phyloP scores from a whole-genome alignment of 2,329 filamentous ascomycete species.

The Phaeosphaeriaceae sp. region DNA sequence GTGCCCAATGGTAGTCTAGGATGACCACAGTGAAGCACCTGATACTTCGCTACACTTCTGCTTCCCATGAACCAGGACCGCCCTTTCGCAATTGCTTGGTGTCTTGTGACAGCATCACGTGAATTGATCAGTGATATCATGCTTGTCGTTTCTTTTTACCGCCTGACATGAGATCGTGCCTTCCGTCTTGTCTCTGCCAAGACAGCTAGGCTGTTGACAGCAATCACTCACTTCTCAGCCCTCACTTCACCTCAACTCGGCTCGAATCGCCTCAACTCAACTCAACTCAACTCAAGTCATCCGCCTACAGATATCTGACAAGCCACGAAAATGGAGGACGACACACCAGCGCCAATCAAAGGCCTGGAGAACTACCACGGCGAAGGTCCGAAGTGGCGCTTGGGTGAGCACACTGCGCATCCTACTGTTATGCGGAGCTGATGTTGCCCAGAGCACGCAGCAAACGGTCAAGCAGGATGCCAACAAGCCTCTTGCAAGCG shows the following conservation, averaged over 20 bases:
- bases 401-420: constrained; percentile 7
- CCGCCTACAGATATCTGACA: too few relatives aligned
- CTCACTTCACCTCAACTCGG: neutral
- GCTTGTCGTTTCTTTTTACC: neutral
- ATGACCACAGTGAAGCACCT: too few relatives aligned
- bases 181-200: constrained; percentile 2
- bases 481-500: constrained; percentile 76
- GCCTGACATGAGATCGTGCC: neutral
- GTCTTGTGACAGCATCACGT: too few relatives aligned
- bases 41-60: too few relatives aligned
- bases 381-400: constrained; percentile 21
- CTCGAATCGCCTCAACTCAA: neutral
- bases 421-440: neutral
- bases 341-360: neutral
- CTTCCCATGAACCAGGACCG: too few relatives aligned
- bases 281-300: too few relatives aligned
- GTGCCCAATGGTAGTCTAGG: too few relatives aligned
- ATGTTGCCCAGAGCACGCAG: constrained; percentile 14
- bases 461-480: constrained; percentile 54
- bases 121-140: neutral
- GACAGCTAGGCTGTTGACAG: neutral
- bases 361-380: neutral
- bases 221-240: neutral
- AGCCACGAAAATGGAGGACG: neutral
- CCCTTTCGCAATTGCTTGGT: too few relatives aligned